These are phyloP conservation scores for Rossbeevera mucosa DNA, from an alignment of 768 basidiomycete genomes.

Conservation along the genomic window DNA sequence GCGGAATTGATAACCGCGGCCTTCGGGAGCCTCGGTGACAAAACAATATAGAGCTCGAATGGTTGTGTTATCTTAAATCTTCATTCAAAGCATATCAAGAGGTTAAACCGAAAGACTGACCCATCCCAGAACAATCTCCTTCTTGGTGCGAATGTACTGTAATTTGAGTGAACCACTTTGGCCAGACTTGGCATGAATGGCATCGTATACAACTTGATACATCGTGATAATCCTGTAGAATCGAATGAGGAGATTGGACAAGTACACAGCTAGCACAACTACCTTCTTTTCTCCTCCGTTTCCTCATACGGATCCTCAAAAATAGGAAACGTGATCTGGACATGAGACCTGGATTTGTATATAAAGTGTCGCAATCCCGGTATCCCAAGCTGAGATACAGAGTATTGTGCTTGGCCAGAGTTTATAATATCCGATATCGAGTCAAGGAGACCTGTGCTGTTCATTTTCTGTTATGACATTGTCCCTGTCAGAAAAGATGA, in stretches of 20 bases:
- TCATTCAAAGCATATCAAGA: neutral
- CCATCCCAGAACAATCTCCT: slow-evolving; percentile 93
- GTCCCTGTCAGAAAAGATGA: neutral
- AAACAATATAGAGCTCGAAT: slow-evolving; percentile 84
- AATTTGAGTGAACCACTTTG: slow-evolving; percentile 78
- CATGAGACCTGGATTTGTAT: slow-evolving; percentile 85
- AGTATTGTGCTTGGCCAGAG: slow-evolving; percentile 55
- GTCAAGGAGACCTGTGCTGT: slow-evolving; percentile 51
- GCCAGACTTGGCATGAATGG: slow-evolving; percentile 85
- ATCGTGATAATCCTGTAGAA: slow-evolving; percentile 66
- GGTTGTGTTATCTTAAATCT: slow-evolving; percentile 76
- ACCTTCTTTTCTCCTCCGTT: slow-evolving; percentile 58
- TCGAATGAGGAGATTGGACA: slow-evolving; percentile 5
- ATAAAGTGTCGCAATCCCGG: slow-evolving; percentile 92
- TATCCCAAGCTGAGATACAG: slow-evolving; percentile 72
- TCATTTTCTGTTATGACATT: slow-evolving; percentile 56
- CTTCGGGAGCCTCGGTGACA: slow-evolving; percentile 84
- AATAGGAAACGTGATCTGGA: slow-evolving; percentile 83
- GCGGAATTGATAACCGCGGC: slow-evolving; percentile 84
- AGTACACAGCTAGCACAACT: slow-evolving; percentile 6
- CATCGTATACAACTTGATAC: slow-evolving; percentile 85
- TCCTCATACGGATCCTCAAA: slow-evolving; percentile 84
- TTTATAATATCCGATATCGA: slow-evolving; percentile 46
- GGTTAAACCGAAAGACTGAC: slow-evolving; percentile 41
- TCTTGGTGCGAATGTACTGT: slow-evolving; percentile 80